Percentiles rank a stretch among this genome's conserved stretches.
These are phyloP conservation scores for Psilocybe tampanensis DNA, from an alignment of 768 basidiomycete species.

Conservation along the genomic window DNA sequence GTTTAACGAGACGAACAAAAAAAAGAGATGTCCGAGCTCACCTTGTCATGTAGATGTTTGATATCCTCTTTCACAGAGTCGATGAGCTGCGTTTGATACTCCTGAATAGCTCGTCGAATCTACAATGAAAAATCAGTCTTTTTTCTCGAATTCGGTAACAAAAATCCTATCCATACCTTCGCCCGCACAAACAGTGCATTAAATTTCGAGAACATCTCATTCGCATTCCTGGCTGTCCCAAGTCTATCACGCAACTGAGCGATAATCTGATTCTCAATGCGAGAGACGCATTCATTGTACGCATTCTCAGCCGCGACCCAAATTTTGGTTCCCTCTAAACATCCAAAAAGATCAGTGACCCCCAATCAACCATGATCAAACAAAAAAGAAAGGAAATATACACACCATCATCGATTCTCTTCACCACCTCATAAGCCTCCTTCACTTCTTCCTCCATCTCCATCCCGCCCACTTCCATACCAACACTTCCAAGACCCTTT, in stretches of 20 bases:
- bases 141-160: not conserved
- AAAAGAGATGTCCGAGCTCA: constrained; percentile 25
- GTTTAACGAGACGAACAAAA: not conserved
- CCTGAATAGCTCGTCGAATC: constrained; percentile 98
- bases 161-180: constrained; percentile 57
- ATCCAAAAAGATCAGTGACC: not conserved
- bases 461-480: constrained; percentile 83
- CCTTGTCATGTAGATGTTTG: constrained; percentile 92
- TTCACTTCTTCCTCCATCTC: constrained; percentile 99
- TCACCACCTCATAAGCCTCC: constrained; percentile 96
- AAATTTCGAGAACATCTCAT: constrained; percentile 99
- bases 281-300: constrained; percentile 95
- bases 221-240: constrained; percentile 95
- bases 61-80: constrained; percentile 99
- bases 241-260: constrained; percentile 88
- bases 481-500: constrained; percentile 72
- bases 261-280: constrained; percentile 99
- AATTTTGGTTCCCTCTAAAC: constrained; percentile 90
- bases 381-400: constrained; percentile 49
- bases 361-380: not conserved
- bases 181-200: constrained; percentile 96
- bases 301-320: constrained; percentile 98
- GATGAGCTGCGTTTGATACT: constrained; percentile 98
- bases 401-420: constrained; percentile 91
- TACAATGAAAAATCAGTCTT: constrained; percentile 30